Percentiles rank a stretch among this genome's conserved stretches.
phyloP scores from a whole-genome alignment of 2,329 filamentous ascomycete species.

The Microdochium nivale region DNA sequence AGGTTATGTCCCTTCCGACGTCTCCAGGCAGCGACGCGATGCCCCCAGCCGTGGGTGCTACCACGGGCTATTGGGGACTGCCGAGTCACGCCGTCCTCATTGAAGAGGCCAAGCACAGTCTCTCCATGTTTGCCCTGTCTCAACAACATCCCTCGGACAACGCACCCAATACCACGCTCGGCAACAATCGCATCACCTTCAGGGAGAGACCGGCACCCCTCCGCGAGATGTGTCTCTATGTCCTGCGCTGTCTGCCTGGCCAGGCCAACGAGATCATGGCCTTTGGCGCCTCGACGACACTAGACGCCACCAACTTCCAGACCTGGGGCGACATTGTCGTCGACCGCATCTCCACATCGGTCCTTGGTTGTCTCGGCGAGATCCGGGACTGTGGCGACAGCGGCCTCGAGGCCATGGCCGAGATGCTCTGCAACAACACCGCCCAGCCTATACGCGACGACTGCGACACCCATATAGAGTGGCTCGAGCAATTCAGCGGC shows the following conservation, averaged over 20 bases:
- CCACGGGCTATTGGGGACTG: slow-evolving; percentile 5
- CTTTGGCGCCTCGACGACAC: background rate
- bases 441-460: slow-evolving; percentile 15
- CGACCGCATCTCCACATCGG: background rate
- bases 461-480: slow-evolving; percentile 14
- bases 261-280: background rate
- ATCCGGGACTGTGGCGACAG: background rate
- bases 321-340: slow-evolving; percentile 2
- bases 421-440: slow-evolving; percentile 15
- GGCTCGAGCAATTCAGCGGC: slow-evolving; percentile 15
- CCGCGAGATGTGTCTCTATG: background rate
- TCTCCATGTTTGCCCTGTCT: slow-evolving; percentile 10
- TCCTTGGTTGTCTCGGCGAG: background rate
- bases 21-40: background rate
- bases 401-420: slow-evolving; percentile 2
- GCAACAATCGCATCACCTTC: background rate
- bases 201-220: background rate
- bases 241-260: slow-evolving; percentile 1
- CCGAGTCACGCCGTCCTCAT: slow-evolving; percentile 23
- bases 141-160: background rate
- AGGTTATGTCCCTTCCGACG: background rate
- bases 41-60: background rate
- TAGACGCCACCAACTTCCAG: background rate
- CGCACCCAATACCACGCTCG: background rate
- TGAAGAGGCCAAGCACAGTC: slow-evolving; percentile 21